These are phyloP conservation scores for Pyrenochaeta sp. DNA, from an alignment of 2,329 filamentous ascomycete genomes.

Conservation along the genomic window DNA sequence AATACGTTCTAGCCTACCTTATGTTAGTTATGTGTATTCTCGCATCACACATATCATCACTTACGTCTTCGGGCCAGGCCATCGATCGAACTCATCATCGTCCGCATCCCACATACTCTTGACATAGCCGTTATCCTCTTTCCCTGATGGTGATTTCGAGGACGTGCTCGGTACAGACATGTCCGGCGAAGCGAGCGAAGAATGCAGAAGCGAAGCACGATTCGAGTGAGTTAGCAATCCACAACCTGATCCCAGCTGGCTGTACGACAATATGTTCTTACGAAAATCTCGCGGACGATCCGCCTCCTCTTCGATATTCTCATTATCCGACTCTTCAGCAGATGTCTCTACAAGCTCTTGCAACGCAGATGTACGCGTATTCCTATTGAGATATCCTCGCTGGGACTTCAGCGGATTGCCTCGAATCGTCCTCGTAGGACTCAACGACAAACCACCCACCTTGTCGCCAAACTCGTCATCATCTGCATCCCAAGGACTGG, in stretches of 20 bases:
- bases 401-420: background rate
- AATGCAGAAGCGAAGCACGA: background rate
- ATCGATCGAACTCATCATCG: constrained; percentile 23
- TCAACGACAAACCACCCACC: background rate
- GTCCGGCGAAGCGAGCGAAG: background rate
- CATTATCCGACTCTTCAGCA: too few species aligned
- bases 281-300: too few species aligned
- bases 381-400: background rate
- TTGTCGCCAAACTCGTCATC: constrained; percentile 4
- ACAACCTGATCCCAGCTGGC: background rate
- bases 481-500: constrained; percentile 5
- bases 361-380: too few species aligned
- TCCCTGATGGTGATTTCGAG: background rate
- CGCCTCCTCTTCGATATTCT: too few species aligned
- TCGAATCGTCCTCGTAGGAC: background rate
- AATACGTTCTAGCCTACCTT: background rate
- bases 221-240: background rate
- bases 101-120: constrained; percentile 18
- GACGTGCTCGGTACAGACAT: background rate
- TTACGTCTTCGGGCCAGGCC: constrained; percentile 12
- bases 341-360: too few species aligned
- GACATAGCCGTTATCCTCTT: background rate
- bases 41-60: background rate
- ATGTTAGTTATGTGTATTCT: background rate
- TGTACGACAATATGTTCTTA: background rate